Evolutionary conservation across 768 basidiomycete genomes (phyloP), one percentile per base, ranked within the genome.

Genomic region (Mycena amicta): DNA sequence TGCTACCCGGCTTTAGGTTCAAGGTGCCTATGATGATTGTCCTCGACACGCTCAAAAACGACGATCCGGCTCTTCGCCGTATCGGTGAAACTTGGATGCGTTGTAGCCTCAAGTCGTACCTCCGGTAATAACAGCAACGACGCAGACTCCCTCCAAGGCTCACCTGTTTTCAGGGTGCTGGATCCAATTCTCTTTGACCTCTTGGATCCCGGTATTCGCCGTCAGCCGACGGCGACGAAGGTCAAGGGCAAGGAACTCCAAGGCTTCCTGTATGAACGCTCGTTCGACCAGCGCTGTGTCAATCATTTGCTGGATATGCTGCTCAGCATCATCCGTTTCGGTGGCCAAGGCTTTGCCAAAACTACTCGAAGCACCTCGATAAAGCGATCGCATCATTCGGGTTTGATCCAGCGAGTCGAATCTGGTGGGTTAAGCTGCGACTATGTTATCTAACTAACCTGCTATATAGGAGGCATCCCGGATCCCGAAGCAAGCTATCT

Each of bases 61-160:
- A 88, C 29, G 87, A 93, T 62, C 90, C 93, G 6, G 75, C 75
- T 59, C 71, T 90, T 11, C 86, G 90, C 26, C 83, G 93, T 12
- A 80, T 91, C 29, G 92, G 92, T 15, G 96, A 98, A 71, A 94
- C 94, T 0, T 99, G 97, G 97, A 94, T 99, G 90, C 84, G 95
- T 26, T 94, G 93, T 68, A 93, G 87, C 66, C 79, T 98, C 28
- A 92, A 90, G 70, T 95, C 94, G 2, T 96, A 96, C 70, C 77
- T 94, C 57, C 85, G 95, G 94, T 95, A 72, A n/a, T n/a, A n/a
- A n/a, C n/a, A n/a, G n/a, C n/a, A n/a, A n/a, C n/a, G n/a, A n/a
- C n/a, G n/a, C n/a, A n/a, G n/a, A n/a, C n/a, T 30, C 20, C 55
- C 16, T 37, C 27, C 25, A 41, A 8, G 6, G 30, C 59, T 62